Conservation (phyloP, 768 basidiomycete genomes). For the Pulveroboletus sp. region DNA sequence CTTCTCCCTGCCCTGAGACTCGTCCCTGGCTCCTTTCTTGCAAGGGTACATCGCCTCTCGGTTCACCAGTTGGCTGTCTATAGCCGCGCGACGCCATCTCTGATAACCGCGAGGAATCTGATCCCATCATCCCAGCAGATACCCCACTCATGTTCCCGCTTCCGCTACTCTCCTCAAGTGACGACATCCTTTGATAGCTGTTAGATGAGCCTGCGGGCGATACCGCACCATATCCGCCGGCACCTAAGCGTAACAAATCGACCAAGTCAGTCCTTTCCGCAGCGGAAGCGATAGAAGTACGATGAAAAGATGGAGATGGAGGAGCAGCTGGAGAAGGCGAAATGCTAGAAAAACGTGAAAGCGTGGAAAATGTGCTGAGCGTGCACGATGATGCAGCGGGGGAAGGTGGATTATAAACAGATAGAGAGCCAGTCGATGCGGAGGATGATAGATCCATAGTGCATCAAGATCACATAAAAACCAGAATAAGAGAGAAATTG, state of each 20-base stretch:
- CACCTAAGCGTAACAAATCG: conserved; percentile 10
- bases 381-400: conserved; percentile 1
- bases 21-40: conserved; percentile 2
- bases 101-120: conserved; percentile 11
- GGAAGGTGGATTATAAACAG: neutral
- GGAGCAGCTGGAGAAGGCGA: neutral
- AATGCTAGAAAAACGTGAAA: conserved; percentile 1
- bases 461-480: neutral
- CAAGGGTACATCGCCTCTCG: neutral
- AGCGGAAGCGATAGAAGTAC: neutral
- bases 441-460: conserved; percentile 7
- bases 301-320: neutral
- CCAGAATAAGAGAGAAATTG: conserved; percentile 1
- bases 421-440: neutral
- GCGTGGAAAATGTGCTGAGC: conserved; percentile 4
- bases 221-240: conserved; percentile 10
- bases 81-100: neutral
- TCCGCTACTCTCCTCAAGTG: conserved; percentile 14
- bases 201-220: conserved; percentile 26
- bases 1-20: neutral
- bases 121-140: conserved; percentile 12
- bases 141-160: conserved; percentile 11
- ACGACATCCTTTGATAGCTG: conserved; percentile 20
- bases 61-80: neutral
- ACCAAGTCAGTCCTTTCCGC: conserved; percentile 10